Evolutionary conservation across 768 basidiomycete species (phyloP).

Genomic region (Mrakia hoshinonis): DNA sequence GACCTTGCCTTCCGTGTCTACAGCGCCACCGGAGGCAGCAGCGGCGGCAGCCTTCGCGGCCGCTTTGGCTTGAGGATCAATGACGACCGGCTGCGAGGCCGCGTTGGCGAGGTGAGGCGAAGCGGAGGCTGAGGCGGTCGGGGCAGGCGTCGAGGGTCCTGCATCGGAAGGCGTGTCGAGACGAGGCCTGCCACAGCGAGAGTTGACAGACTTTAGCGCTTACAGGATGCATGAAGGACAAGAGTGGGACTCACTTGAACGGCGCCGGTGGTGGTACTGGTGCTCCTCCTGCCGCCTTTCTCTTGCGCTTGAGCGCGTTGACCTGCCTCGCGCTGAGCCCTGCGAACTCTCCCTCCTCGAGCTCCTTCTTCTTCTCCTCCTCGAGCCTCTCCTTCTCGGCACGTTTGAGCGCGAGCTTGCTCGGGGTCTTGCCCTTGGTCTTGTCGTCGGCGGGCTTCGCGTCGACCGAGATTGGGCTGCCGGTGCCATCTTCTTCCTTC

Average conservation of each 20-base stretch:
- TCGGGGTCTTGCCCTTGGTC: conserved; percentile 3
- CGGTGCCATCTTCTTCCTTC: background rate
- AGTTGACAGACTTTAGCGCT: too few relatives aligned
- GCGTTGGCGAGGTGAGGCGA: conserved; percentile 22
- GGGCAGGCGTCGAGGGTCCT: background rate
- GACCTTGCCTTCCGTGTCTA: conserved; percentile 45
- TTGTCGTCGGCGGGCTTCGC: background rate
- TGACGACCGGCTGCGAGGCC: conserved; percentile 32
- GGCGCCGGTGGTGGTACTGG: conserved; percentile 42
- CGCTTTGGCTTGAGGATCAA: conserved; percentile 43
- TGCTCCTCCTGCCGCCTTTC: conserved; percentile 55
- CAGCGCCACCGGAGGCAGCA: conserved; percentile 37
- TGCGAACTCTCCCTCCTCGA: conserved; percentile 33
- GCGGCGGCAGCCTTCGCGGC: conserved; percentile 33
- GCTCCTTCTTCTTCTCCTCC: conserved; percentile 31
- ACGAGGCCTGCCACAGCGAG: conserved; percentile 11
- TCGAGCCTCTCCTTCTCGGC: conserved; percentile 25
- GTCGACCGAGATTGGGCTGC: background rate
- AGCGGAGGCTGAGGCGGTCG: conserved; percentile 22
- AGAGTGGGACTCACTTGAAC: conserved; percentile 32
- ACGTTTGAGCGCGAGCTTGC: conserved; percentile 11
- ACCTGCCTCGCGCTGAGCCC: conserved; percentile 82
- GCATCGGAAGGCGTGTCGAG: conserved; percentile 7
- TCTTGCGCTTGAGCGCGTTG: conserved; percentile 88
- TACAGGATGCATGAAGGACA: too few relatives aligned